phyloP scores from a whole-genome alignment of 2,329 filamentous ascomycete genomes.

The Diatrype stigma region DNA sequence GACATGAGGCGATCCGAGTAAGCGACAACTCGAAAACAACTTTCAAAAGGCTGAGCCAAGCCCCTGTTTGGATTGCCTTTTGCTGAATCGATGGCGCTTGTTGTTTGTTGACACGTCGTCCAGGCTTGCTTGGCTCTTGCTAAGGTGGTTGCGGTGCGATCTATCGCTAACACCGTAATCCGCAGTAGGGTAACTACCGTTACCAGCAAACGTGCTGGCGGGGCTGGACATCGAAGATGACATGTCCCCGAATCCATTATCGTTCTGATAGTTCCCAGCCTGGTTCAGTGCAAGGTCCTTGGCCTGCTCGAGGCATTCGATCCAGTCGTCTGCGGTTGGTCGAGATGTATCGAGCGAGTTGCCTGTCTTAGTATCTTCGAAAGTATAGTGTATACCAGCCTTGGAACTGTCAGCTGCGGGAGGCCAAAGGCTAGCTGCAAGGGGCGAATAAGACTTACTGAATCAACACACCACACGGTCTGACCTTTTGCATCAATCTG shows the following conservation, averaged over 20 bases:
- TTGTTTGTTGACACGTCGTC: slow-evolving; percentile 48
- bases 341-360: slow-evolving; percentile 50
- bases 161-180: slow-evolving; percentile 46
- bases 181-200: slow-evolving; percentile 46
- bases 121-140: slow-evolving; percentile 53
- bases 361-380: slow-evolving; percentile 84
- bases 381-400: slow-evolving; percentile 86
- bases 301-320: slow-evolving; percentile 81
- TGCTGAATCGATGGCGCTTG: slow-evolving; percentile 73
- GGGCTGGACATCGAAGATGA: slow-evolving; percentile 72
- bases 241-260: slow-evolving; percentile 65
- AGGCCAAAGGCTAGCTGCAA: slow-evolving; percentile 6
- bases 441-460: slow-evolving; percentile 57
- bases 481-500: slow-evolving; percentile 84
- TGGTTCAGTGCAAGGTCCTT: slow-evolving; percentile 74
- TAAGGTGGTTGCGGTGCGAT: slow-evolving; percentile 52
- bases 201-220: slow-evolving; percentile 64
- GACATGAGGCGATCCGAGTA: slow-evolving; percentile 6
- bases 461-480: slow-evolving; percentile 86
- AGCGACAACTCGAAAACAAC: slow-evolving; percentile 3
- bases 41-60: slow-evolving; percentile 77
- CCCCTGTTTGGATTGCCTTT: slow-evolving; percentile 91
- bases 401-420: slow-evolving; percentile 32
- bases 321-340: slow-evolving; percentile 81
- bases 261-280: slow-evolving; percentile 60